Evolutionary conservation across 306 rosid genomes (phyloP).

Genomic region (Potentilla sterilis): DNA sequence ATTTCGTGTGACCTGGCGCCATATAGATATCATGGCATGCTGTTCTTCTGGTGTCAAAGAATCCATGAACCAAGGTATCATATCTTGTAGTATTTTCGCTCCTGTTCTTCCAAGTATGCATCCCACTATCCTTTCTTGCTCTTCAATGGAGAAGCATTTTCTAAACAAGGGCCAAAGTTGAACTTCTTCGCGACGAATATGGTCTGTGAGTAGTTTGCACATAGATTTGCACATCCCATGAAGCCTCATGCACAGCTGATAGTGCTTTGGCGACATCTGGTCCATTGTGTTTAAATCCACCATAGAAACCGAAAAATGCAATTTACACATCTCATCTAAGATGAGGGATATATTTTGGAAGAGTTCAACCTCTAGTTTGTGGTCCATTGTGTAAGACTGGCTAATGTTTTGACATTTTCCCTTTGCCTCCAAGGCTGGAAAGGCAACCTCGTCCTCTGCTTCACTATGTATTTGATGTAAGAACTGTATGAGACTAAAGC

Average conservation of each 20-base stretch:
- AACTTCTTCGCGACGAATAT: conserved; percentile 70
- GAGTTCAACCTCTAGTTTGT: conserved; percentile 62
- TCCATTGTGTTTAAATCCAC: conserved; percentile 34
- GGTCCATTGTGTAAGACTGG: conserved; percentile 81
- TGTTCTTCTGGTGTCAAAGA: conserved; percentile 79
- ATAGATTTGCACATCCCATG: conserved; percentile 72
- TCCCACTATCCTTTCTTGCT: conserved; percentile 74
- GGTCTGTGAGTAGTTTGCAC: conserved; percentile 54
- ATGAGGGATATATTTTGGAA: conserved; percentile 52
- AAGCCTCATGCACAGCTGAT: conserved; percentile 54
- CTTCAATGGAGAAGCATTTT: conserved; percentile 63
- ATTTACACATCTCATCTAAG: conserved; percentile 59
- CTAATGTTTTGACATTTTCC: conserved; percentile 75
- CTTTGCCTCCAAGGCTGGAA: conserved; percentile 90
- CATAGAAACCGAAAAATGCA: conserved; percentile 46
- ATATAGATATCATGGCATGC: conserved; percentile 64
- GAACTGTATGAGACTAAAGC: conserved; percentile 63
- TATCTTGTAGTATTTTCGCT: conserved; percentile 74
- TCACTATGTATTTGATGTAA: conserved; percentile 79
- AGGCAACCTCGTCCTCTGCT: conserved; percentile 91
- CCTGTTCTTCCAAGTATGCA: conserved; percentile 83
- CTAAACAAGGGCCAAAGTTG: conserved; percentile 81
- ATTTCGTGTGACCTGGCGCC: conserved; percentile 73
- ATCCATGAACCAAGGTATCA: conserved; percentile 93
- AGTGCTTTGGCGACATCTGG: conserved; percentile 39